Evolutionary conservation across 2,329 filamentous ascomycete species (phyloP).

Genomic region (Penicillium sp.): DNA sequence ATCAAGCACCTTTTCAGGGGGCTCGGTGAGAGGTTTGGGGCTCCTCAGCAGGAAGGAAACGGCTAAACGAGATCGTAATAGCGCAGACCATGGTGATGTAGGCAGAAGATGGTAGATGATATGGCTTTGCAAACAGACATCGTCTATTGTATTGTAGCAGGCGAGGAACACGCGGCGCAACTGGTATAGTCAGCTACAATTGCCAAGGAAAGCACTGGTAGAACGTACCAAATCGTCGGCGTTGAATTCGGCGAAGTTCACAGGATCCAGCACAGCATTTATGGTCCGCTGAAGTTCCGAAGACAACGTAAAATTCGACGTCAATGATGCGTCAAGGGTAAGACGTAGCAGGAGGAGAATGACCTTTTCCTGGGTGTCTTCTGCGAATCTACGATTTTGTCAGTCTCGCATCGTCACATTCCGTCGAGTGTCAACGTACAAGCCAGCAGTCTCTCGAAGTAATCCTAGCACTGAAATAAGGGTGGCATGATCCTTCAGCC

Average conservation of each 20-base stretch:
- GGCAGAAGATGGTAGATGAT: slow-evolving; percentile 42
- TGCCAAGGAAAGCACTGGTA: not conserved
- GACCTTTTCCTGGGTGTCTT: slow-evolving; percentile 31
- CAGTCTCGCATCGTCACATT: slow-evolving; percentile 2
- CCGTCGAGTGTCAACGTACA: slow-evolving; percentile 23
- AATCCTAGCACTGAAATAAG: slow-evolving; percentile 37
- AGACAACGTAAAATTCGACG: slow-evolving; percentile 28
- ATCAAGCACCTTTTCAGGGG: slow-evolving; percentile 28
- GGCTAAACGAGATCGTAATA: slow-evolving; percentile 42
- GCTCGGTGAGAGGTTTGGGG: slow-evolving; percentile 27
- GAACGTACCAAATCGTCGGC: slow-evolving; percentile 25
- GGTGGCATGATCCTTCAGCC: slow-evolving; percentile 13
- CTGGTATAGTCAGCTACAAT: slow-evolving; percentile 24
- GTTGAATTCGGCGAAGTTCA: slow-evolving; percentile 22
- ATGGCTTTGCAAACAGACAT: slow-evolving; percentile 39
- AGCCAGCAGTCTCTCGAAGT: slow-evolving; percentile 29
- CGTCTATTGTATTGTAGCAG: slow-evolving; percentile 36
- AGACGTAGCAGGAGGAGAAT: slow-evolving; percentile 38
- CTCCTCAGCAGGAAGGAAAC: slow-evolving; percentile 34
- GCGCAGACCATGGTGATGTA: slow-evolving; percentile 34
- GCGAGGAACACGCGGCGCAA: slow-evolving; percentile 27
- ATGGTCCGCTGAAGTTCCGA: slow-evolving; percentile 36
- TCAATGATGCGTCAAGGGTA: slow-evolving; percentile 36
- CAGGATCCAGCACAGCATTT: slow-evolving; percentile 25
- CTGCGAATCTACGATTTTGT: slow-evolving; percentile 31